These are phyloP conservation scores for Saprolegnia diclina DNA, from an alignment of 352 stramenopile species.

Conservation along the genomic window DNA sequence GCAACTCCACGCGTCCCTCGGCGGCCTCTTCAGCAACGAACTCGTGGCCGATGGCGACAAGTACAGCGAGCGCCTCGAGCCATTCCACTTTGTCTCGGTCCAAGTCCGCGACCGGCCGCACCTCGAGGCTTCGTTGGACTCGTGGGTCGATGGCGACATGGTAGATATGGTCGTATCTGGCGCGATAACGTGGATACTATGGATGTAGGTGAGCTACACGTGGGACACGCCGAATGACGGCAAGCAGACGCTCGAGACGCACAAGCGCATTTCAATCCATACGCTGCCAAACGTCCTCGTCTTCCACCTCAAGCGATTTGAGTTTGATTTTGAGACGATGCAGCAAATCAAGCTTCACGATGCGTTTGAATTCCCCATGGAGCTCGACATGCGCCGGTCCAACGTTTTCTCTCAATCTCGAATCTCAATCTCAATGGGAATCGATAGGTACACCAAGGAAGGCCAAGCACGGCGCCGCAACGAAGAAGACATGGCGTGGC, in stretches of 20 bases:
- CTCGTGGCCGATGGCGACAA: slow-evolving; percentile 79
- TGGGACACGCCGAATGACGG: slow-evolving; percentile 57
- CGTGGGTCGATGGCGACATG: slow-evolving; percentile 84
- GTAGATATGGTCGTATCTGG: slow-evolving; percentile 17
- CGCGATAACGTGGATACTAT: not conserved
- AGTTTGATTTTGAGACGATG: slow-evolving; percentile 94
- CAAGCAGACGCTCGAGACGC: slow-evolving; percentile 82
- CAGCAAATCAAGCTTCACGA: slow-evolving; percentile 92
- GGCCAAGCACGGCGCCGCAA: slow-evolving; percentile 42
- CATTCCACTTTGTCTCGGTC: slow-evolving; percentile 89
- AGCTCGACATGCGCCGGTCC: slow-evolving; percentile 67
- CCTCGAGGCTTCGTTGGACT: slow-evolving; percentile 76
- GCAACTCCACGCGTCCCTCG: slow-evolving; percentile 82
- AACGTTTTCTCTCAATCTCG: not conserved
- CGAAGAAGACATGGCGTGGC: slow-evolving; percentile 32
- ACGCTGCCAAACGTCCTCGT: slow-evolving; percentile 87
- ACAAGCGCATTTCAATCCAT: slow-evolving; percentile 87
- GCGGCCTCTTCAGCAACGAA: slow-evolving; percentile 89
- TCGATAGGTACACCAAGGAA: slow-evolving; percentile 84
- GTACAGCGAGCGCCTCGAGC: slow-evolving; percentile 85
- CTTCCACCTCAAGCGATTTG: slow-evolving; percentile 93
- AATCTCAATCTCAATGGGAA: not conserved
- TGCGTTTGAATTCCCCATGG: slow-evolving; percentile 88
- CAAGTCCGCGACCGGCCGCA: slow-evolving; percentile 83
- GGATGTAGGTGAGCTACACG: slow-evolving; percentile 71